Evolutionary conservation across 108 stramenopile species (phyloP), one percentile per base, ranked within the genome.

Genomic region (Thalassiosira profunda): DNA sequence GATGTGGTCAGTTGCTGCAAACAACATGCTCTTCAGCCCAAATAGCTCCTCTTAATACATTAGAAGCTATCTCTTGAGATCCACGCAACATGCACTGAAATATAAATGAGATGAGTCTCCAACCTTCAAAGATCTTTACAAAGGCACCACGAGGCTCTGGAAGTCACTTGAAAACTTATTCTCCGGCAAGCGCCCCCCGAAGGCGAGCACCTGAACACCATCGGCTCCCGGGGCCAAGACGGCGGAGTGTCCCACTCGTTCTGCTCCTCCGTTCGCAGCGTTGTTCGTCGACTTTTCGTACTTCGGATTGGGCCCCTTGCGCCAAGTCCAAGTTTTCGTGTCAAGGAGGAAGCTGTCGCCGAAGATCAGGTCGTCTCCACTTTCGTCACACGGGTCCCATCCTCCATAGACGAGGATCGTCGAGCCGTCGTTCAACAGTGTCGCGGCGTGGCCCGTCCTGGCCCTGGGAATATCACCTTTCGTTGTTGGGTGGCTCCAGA

Each of bases 391-490:
- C 15, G 88, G 90, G 70, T 94, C 93, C 93, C 93, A 95, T 42
- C 93, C 93, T 8, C 93, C 93, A 58, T 91, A 90, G 35, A 95
- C 79, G 44, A 90, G 58, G 25, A 95, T 89, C 10, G 92, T 93
- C 42, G 70, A 83, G 15, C 70, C 72, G 45, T 95, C 93, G 25
- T 87, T 84, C 44, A 90, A 44, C 8, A 91, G 66, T 1, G 85
- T 74, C 23, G 93, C 89, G 3, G 79, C 79, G 41, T 95, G 93
- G 7, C 91, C 93, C 8, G 93, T 90, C 26, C 93, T 48, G 6
- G 90, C 79, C 26, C 67, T 69, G 8, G 93, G 93, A 14, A 84
- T 65, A 8, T 67, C 70, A 1, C 93, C 93, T 7, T 36, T 57
- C 23, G 79, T 76, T 24, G 72, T 63, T 1, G 90, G 90, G 54